A percentile compares a stretch with the other conserved stretches of the same genome.
Conservation (phyloP, 441 rosid genomes). For the Populus hybrid region DNA sequence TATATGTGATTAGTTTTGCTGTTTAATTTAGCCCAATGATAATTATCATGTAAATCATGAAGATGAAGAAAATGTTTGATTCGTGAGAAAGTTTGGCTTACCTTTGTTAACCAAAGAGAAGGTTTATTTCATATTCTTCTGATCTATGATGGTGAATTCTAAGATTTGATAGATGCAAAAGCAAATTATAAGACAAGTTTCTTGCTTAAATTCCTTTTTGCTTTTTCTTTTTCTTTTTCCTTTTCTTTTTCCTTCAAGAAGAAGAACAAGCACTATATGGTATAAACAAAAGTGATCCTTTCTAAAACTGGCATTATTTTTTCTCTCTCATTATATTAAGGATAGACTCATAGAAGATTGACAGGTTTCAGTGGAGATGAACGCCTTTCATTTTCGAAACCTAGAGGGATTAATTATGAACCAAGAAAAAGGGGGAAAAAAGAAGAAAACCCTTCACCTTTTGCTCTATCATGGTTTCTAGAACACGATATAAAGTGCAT, state of each 20-base stretch:
- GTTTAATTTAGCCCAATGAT: neutral
- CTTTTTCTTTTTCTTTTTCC: neutral
- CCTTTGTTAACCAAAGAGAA: neutral
- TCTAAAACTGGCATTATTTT: too few species aligned
- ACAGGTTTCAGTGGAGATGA: slow-evolving; percentile 8
- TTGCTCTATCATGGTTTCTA: neutral
- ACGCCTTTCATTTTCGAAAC: neutral
- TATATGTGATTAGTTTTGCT: neutral
- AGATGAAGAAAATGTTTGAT: neutral
- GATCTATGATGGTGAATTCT: neutral
- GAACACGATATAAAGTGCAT: neutral
- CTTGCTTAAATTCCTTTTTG: neutral
- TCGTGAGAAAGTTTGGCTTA: neutral
- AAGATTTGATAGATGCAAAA: neutral
- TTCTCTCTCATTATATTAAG: too few species aligned
- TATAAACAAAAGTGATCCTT: too few species aligned
- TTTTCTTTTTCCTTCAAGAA: neutral
- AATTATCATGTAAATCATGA: neutral
- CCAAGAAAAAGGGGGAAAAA: too few species aligned
- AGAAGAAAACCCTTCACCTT: neutral
- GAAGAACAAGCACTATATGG: too few species aligned
- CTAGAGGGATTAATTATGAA: neutral
- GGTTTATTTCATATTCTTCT: neutral
- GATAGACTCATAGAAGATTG: neutral
- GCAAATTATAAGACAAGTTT: neutral